phyloP scores from a whole-genome alignment of 163 green algal species.

The Scenedesmus sp. region DNA sequence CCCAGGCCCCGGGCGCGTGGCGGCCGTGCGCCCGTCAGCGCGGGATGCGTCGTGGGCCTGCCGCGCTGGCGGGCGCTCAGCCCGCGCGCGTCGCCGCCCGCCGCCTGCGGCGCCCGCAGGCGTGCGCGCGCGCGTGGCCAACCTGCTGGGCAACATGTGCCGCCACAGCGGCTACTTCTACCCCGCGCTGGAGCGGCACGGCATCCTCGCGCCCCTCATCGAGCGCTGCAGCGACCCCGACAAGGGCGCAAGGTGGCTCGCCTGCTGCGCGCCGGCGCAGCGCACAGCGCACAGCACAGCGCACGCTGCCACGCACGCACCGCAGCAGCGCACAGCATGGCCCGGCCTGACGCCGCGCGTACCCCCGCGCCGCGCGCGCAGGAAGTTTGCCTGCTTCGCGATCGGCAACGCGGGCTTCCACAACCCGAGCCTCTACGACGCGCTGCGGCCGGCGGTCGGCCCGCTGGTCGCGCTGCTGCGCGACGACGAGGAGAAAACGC shows the following conservation, averaged over 20 bases:
- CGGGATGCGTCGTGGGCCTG: no score
- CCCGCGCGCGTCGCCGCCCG: no score
- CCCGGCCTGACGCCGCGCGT: no score
- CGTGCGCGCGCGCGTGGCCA: slow-evolving; percentile 86
- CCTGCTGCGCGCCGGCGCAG: not conserved
- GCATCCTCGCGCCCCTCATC: slow-evolving; percentile 82
- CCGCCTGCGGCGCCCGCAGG: slow-evolving; percentile 1
- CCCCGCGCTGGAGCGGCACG: slow-evolving; percentile 60
- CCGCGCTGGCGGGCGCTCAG: no score
- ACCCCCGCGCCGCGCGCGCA: not conserved
- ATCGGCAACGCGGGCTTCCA: slow-evolving; percentile 86
- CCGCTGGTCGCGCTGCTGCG: slow-evolving; percentile 84
- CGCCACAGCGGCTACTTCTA: slow-evolving; percentile 91
- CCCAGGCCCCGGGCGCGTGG: no score
- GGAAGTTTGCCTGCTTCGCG: slow-evolving; percentile 99
- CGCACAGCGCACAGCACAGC: no score
- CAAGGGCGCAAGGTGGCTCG: slow-evolving; percentile 61
- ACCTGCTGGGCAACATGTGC: slow-evolving; percentile 97
- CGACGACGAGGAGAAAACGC: slow-evolving; percentile 87
- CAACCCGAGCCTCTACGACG: slow-evolving; percentile 70
- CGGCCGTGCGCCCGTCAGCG: no score
- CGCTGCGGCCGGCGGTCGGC: slow-evolving; percentile 75
- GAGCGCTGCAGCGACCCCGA: slow-evolving; percentile 87
- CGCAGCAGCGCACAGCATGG: no score
- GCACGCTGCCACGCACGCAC: no score